Evolutionary conservation across 164 flowering plant genomes (phyloP).

Genomic region (Macadamia tetraphylla): DNA sequence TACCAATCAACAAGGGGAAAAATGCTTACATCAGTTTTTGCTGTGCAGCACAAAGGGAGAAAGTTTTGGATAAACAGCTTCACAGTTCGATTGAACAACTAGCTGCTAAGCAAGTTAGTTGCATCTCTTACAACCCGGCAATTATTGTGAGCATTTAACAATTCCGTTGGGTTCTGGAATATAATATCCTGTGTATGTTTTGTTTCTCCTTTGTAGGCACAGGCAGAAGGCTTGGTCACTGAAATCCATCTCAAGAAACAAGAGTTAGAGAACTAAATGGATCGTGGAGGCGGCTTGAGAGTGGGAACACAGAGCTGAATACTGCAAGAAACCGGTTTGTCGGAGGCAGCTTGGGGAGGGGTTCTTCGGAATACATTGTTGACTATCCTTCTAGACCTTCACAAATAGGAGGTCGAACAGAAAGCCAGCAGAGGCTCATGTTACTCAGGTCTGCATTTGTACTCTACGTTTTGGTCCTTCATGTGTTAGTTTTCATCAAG

Average conservation of each 20-base stretch:
- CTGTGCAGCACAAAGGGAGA: constrained; percentile 83
- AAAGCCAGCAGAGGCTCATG: constrained; percentile 58
- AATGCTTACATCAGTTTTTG: constrained; percentile 5
- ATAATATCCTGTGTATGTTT: not conserved
- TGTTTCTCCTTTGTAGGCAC: constrained; percentile 45
- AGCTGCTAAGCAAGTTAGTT: constrained; percentile 69
- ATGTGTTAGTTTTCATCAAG: constrained; percentile 79
- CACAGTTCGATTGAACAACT: constrained; percentile 87
- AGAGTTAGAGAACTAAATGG: constrained; percentile 76
- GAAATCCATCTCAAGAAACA: constrained; percentile 72
- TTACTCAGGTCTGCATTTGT: constrained; percentile 74
- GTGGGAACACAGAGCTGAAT: constrained; percentile 35
- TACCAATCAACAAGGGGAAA: too few relatives aligned
- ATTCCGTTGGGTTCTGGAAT: too few relatives aligned
- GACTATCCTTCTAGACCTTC: constrained; percentile 39
- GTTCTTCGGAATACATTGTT: constrained; percentile 36
- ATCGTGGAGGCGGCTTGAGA: constrained; percentile 40
- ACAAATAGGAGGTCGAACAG: constrained; percentile 31
- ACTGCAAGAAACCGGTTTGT: constrained; percentile 57
- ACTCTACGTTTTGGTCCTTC: constrained; percentile 70
- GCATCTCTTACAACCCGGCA: not conserved
- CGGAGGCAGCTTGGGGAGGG: constrained; percentile 36
- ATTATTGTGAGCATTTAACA: not conserved
- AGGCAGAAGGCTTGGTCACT: constrained; percentile 68
- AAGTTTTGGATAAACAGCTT: constrained; percentile 83